Evolutionary conservation across 768 basidiomycete genomes (phyloP).

Genomic region (Termitomyces sp.): DNA sequence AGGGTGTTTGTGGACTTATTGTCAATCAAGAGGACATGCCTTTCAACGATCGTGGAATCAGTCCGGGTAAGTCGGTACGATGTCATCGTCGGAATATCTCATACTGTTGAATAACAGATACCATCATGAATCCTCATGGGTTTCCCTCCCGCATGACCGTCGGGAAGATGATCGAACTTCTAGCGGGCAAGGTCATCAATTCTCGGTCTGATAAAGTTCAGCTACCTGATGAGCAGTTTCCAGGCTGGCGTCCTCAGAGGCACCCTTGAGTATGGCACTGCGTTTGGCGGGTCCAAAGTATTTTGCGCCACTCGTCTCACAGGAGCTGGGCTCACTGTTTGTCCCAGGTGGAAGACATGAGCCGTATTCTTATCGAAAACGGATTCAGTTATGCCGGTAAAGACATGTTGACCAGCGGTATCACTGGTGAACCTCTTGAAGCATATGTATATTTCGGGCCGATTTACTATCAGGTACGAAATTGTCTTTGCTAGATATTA

Average conservation of each 20-base stretch:
- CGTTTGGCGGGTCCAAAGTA: slow-evolving; percentile 97
- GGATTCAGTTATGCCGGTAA: slow-evolving; percentile 99
- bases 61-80: slow-evolving; percentile 55
- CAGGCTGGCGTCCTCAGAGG: slow-evolving; percentile 90
- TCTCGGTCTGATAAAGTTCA: not conserved
- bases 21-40: slow-evolving; percentile 99
- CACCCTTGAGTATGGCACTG: slow-evolving; percentile 89
- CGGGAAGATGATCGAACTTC: slow-evolving; percentile 98
- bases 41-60: slow-evolving; percentile 96
- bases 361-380: slow-evolving; percentile 86
- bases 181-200: slow-evolving; percentile 79
- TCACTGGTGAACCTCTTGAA: slow-evolving; percentile 94
- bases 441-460: slow-evolving; percentile 99
- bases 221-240: not conserved
- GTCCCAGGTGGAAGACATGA: slow-evolving; percentile 92
- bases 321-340: slow-evolving; percentile 4
- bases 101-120: slow-evolving; percentile 46
- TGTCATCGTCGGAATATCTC: slow-evolving; percentile 4
- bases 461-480: slow-evolving; percentile 88
- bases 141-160: slow-evolving; percentile 99
- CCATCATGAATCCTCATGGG: slow-evolving; percentile 99
- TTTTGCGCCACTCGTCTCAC: not conserved
- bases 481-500: not conserved
- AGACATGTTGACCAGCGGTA: slow-evolving; percentile 97
- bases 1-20: slow-evolving; percentile 97